Conservation (phyloP, 768 basidiomycete genomes). For the Termitomyces sp. region DNA sequence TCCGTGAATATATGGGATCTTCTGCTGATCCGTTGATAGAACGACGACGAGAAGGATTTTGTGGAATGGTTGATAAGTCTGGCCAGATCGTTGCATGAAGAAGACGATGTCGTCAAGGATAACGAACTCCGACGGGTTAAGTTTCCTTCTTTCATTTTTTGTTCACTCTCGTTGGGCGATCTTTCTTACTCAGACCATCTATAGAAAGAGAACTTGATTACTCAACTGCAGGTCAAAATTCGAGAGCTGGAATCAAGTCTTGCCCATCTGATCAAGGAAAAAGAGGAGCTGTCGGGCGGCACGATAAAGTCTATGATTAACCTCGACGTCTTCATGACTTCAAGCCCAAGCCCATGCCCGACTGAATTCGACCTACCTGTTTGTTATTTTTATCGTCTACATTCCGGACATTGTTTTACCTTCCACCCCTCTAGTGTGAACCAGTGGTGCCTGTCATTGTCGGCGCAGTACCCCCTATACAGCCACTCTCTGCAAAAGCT, state of each 20-base stretch:
- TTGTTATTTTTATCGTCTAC: not conserved
- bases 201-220: conserved; percentile 36
- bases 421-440: not conserved
- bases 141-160: not conserved
- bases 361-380: not conserved
- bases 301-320: conserved; percentile 35
- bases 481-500: not conserved
- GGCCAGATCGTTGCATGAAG: conserved; percentile 46
- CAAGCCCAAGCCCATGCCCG: conserved; percentile 23
- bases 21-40: conserved; percentile 24
- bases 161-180: not conserved
- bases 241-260: conserved; percentile 42
- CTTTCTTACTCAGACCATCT: not conserved
- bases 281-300: conserved; percentile 21
- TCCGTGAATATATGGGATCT: too few species aligned
- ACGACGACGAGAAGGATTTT: conserved; percentile 46
- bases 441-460: not conserved
- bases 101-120: conserved; percentile 48
- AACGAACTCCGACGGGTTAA: conserved; percentile 55
- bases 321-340: conserved; percentile 34
- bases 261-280: conserved; percentile 40
- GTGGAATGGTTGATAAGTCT: conserved; percentile 41
- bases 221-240: conserved; percentile 40
- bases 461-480: not conserved
- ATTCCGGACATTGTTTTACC: not conserved